These are phyloP conservation scores for Salmacisia buchloeana DNA, from an alignment of 1,284 basidiomycete species.

Conservation along the genomic window DNA sequence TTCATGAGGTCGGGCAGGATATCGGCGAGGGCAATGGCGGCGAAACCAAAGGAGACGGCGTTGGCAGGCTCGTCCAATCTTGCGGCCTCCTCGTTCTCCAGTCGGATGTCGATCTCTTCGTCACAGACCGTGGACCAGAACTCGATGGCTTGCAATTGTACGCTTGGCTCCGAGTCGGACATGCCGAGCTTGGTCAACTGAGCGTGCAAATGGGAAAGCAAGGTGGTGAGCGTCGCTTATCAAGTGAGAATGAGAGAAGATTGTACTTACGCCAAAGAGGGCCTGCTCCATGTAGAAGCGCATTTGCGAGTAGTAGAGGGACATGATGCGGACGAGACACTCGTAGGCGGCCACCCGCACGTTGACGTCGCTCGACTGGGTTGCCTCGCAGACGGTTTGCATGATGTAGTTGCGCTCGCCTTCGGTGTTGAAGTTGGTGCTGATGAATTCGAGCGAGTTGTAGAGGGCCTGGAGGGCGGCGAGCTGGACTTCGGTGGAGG, in stretches of 20 bases:
- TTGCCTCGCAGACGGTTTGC: slow-evolving; percentile 99
- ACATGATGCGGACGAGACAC: slow-evolving; percentile 94
- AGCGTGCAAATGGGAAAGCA: slow-evolving; percentile 9
- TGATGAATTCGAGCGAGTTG: slow-evolving; percentile 96
- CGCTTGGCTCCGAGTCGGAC: slow-evolving; percentile 84
- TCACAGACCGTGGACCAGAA: slow-evolving; percentile 99
- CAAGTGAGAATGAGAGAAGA: background rate
- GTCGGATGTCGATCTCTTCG: slow-evolving; percentile 87
- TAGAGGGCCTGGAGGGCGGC: slow-evolving; percentile 87
- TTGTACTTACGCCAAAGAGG: slow-evolving; percentile 73
- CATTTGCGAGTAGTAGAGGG: slow-evolving; percentile 99
- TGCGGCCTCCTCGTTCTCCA: slow-evolving; percentile 81
- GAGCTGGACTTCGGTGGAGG: slow-evolving; percentile 78
- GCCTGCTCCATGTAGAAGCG: slow-evolving; percentile 98
- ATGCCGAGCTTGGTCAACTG: slow-evolving; percentile 97
- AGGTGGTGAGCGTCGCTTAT: background rate
- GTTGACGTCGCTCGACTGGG: slow-evolving; percentile 77
- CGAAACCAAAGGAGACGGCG: slow-evolving; percentile 70
- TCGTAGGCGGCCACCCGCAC: slow-evolving; percentile 62
- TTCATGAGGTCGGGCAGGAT: slow-evolving; percentile 86
- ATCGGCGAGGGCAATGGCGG: slow-evolving; percentile 87
- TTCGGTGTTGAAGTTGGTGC: slow-evolving; percentile 80
- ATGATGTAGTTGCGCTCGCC: slow-evolving; percentile 99
- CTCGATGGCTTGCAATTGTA: slow-evolving; percentile 93
- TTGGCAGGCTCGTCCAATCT: slow-evolving; percentile 43